phyloP scores from a whole-genome alignment of 192 early-diverging fungal species.

The Entomortierella lignicola region DNA sequence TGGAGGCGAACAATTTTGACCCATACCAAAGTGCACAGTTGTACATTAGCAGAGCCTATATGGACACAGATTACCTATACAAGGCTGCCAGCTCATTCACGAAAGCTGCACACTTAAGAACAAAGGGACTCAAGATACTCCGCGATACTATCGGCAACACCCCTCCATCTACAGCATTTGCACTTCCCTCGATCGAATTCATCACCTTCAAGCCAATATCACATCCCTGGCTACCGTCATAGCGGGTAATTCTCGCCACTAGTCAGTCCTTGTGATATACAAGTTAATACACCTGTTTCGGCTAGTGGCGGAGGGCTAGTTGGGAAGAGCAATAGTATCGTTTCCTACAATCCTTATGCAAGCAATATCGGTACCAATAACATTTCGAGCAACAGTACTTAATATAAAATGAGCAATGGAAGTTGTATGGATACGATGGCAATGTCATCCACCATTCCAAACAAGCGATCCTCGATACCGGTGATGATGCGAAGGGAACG shows the following conservation, averaged over 20 bases:
- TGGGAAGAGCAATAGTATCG: constrained; percentile 6
- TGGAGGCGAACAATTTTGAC: constrained; percentile 15
- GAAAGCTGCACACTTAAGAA: constrained; percentile 1
- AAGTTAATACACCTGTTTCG: constrained; percentile 13
- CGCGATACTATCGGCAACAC: constrained; percentile 1
- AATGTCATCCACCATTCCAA: not conserved
- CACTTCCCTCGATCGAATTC: not conserved
- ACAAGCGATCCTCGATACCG: constrained; percentile 15
- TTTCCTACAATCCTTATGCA: not conserved
- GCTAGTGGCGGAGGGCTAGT: constrained; percentile 7
- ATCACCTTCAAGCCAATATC: not conserved
- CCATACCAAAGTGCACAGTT: constrained; percentile 45
- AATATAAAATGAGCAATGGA: not conserved
- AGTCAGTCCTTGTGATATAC: constrained; percentile 4
- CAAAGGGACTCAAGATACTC: constrained; percentile 25
- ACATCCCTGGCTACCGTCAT: not conserved
- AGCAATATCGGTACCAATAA: not conserved
- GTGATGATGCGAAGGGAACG: not conserved
- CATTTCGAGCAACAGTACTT: not conserved
- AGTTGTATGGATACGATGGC: not conserved
- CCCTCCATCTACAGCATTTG: not conserved
- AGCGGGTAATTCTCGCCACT: constrained; percentile 20
- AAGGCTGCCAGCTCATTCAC: constrained; percentile 7
- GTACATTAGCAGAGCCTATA: constrained; percentile 29
- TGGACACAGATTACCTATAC: constrained; percentile 34